These are phyloP conservation scores for Pythium dissimile DNA, from an alignment of 352 stramenopile species.

Conservation along the genomic window DNA sequence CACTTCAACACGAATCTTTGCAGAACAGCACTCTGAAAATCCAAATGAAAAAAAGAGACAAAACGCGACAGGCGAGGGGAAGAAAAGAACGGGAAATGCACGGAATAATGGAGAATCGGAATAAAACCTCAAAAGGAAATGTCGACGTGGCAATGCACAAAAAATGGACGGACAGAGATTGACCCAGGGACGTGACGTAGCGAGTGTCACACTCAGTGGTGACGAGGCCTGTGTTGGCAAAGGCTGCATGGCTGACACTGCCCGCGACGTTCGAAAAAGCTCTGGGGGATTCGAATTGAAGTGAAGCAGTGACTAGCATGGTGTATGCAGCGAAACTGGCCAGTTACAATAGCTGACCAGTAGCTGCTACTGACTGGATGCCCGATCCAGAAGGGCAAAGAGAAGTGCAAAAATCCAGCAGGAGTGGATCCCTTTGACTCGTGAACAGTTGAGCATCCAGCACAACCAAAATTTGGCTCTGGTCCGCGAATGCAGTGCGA, in stretches of 20 bases:
- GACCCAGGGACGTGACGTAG: slow-evolving; percentile 19
- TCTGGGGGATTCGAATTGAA: neutral
- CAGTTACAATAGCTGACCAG: neutral
- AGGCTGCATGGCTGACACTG: neutral
- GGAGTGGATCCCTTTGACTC: no score
- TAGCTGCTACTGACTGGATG: no score
- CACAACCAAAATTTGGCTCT: neutral
- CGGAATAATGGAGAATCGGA: neutral
- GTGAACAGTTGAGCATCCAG: no score
- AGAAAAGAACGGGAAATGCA: neutral
- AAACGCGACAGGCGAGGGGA: neutral
- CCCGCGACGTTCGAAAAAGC: slow-evolving; percentile 5
- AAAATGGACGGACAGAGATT: slow-evolving; percentile 1
- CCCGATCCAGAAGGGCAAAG: neutral
- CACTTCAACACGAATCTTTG: slow-evolving; percentile 21
- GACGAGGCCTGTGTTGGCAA: slow-evolving; percentile 5
- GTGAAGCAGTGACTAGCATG: neutral
- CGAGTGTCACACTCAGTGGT: slow-evolving; percentile 18
- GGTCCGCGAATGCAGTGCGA: neutral
- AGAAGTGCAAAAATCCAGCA: slow-evolving; percentile 1
- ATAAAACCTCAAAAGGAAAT: slow-evolving; percentile 3
- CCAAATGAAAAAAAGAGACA: neutral
- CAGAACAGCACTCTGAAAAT: neutral
- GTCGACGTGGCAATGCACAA: slow-evolving; percentile 1
- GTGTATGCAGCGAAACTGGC: slow-evolving; percentile 9